phyloP scores from a whole-genome alignment of 192 early-diverging fungal genomes.

The Coemansia sp. region DNA sequence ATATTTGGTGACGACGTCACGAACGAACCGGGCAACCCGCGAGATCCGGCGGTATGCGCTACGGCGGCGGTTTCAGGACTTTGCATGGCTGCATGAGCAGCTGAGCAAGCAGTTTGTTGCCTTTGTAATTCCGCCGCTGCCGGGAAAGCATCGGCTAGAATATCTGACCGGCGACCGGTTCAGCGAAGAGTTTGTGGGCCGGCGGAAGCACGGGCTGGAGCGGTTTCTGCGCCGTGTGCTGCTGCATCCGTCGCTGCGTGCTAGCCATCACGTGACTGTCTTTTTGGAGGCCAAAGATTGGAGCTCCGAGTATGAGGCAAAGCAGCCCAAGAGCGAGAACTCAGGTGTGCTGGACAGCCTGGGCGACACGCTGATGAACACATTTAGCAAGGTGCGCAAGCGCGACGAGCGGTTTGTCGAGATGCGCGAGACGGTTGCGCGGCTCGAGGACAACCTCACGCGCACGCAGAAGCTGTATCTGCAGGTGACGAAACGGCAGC shows the following conservation, averaged over 20 bases:
- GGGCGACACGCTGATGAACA: slow-evolving; percentile 82
- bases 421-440: slow-evolving; percentile 76
- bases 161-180: slow-evolving; percentile 96
- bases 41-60: slow-evolving; percentile 60
- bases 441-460: slow-evolving; percentile 82
- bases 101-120: slow-evolving; percentile 74
- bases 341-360: slow-evolving; percentile 73
- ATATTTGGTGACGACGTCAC: slow-evolving; percentile 73
- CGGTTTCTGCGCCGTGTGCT: slow-evolving; percentile 80
- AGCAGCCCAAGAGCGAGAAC: slow-evolving; percentile 53
- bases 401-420: slow-evolving; percentile 83
- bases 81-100: slow-evolving; percentile 81
- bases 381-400: slow-evolving; percentile 87
- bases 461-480: slow-evolving; percentile 83
- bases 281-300: slow-evolving; percentile 87
- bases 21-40: slow-evolving; percentile 22
- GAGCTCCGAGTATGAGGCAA: slow-evolving; percentile 58
- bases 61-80: slow-evolving; percentile 92
- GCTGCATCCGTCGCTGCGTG: slow-evolving; percentile 77
- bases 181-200: slow-evolving; percentile 85
- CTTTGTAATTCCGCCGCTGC: slow-evolving; percentile 84
- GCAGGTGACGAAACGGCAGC: slow-evolving; percentile 72
- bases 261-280: slow-evolving; percentile 64
- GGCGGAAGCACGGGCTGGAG: slow-evolving; percentile 73
- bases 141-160: slow-evolving; percentile 89